Evolutionary conservation across 768 basidiomycete species (phyloP), one percentile per base, ranked within the genome.

Genomic region (Phaeotremella skinneri): DNA sequence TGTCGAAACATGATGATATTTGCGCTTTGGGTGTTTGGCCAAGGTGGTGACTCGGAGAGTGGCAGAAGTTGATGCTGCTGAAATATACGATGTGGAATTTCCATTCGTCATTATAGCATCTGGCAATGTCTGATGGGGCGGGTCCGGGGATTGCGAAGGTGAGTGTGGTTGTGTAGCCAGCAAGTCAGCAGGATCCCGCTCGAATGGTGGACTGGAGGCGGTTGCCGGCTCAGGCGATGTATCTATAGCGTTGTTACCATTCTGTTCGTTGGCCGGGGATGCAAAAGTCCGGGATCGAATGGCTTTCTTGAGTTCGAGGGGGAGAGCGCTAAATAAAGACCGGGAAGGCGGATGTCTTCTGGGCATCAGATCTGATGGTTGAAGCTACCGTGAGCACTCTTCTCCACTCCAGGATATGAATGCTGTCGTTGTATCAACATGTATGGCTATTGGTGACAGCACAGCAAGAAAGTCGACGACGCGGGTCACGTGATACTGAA

Each of bases 281-380:
- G 23, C 49, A n/a, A 27, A 49, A 14, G 54, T 48, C 55, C 59
- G 58, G 11, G 61, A 63, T n/a, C 65, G 63, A 23, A 73, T 64
- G 3, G 65, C 48, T n/a, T 58, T 49, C 25, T 61, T 58, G 13
- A 76, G 59, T 6, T 73, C 68, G 21, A 37, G 30, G 0, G 74
- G 72, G 1, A 76, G 61, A 14, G 72, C 64, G 4, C 64, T 62
- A 50, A 76, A 72, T 13, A 73, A 54, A 17, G 70, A 71, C 26
- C 66, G 58, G 1, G 63, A 62, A 5, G 58, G 52, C 16, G 42
- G 37, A 6, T 14, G 20, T 48, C 45, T 41, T n/a, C 51, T 32
- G 13, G 63, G 59, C 63, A 65, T 65, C 17, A n/a, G n/a, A n/a
- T n/a, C n/a, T n/a, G n/a, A n/a, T n/a, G n/a, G n/a, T n/a, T n/a